Evolutionary conservation across 176 grass and related monocot genomes (phyloP).

Genomic region (Panicum miliaceum): DNA sequence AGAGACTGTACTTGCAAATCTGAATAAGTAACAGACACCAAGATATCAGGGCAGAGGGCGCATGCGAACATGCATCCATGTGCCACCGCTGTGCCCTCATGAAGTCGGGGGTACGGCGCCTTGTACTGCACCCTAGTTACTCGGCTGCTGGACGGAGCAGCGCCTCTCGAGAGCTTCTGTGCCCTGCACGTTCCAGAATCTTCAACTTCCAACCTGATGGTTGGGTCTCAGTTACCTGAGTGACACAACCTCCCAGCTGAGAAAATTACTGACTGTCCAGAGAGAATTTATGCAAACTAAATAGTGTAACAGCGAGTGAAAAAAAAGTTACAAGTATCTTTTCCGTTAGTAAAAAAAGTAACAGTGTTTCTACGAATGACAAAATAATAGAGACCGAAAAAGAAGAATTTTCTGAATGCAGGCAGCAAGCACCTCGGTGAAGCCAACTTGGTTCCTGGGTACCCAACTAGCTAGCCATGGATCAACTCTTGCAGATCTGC

Average conservation of each 20-base stretch:
- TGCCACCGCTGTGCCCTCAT: constrained; percentile 31
- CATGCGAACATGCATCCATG: constrained; percentile 59
- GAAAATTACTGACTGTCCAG: not conserved
- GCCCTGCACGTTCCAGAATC: not conserved
- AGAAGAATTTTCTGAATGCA: not conserved
- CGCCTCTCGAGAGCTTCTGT: not conserved
- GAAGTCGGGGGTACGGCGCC: constrained; percentile 36
- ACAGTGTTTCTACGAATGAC: not conserved
- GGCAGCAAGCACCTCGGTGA: not conserved
- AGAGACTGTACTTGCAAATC: constrained; percentile 16
- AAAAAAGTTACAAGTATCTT: not conserved
- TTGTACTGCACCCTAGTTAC: constrained; percentile 53
- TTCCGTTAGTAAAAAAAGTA: not conserved
- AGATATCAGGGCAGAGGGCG: constrained; percentile 17
- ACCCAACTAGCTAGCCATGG: not conserved
- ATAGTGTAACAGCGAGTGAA: not conserved
- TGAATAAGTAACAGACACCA: constrained; percentile 20
- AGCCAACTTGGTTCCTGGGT: not conserved
- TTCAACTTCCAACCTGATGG: too few relatives aligned
- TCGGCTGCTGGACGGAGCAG: constrained; percentile 30
- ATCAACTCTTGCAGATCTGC: constrained; percentile 21
- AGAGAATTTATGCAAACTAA: not conserved
- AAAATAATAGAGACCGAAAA: not conserved
- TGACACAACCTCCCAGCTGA: not conserved
- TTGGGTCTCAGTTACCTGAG: not conserved